Conservation (phyloP, 805 yeast species). For the Brettanomyces sp. region DNA sequence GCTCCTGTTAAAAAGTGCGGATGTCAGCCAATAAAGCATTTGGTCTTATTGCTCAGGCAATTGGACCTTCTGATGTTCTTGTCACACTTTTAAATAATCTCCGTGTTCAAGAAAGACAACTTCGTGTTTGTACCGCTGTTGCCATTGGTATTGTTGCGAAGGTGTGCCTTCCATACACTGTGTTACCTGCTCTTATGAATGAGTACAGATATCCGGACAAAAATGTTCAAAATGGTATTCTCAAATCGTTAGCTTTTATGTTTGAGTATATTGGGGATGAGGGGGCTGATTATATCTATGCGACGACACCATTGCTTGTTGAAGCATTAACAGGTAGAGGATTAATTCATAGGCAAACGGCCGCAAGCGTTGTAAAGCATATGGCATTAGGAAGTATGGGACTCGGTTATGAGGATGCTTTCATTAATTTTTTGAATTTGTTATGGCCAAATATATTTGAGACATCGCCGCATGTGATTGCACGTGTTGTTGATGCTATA, state of each 20-base stretch:
- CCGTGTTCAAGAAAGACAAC: slow-evolving; percentile 89
- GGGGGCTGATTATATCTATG: slow-evolving; percentile 73
- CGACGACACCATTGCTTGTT: slow-evolving; percentile 69
- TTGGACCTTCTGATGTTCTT: slow-evolving; percentile 93
- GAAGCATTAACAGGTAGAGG: slow-evolving; percentile 89
- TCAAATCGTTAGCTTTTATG: slow-evolving; percentile 83
- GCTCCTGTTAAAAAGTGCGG: slow-evolving; percentile 69
- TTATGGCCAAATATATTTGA: slow-evolving; percentile 86
- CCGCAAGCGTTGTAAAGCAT: slow-evolving; percentile 77
- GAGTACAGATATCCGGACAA: slow-evolving; percentile 88
- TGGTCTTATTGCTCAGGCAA: slow-evolving; percentile 82
- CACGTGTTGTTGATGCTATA: slow-evolving; percentile 69
- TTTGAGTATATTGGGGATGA: slow-evolving; percentile 83
- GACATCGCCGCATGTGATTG: slow-evolving; percentile 91
- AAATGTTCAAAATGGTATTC: slow-evolving; percentile 90
- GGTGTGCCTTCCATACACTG: slow-evolving; percentile 86
- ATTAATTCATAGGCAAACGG: slow-evolving; percentile 90
- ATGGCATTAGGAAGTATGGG: slow-evolving; percentile 76
- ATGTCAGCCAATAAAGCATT: slow-evolving; percentile 83
- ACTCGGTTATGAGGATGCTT: slow-evolving; percentile 67
- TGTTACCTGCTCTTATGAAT: slow-evolving; percentile 89
- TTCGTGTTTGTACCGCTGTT: slow-evolving; percentile 94
- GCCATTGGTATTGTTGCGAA: slow-evolving; percentile 97
- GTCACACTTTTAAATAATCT: slow-evolving; percentile 76
- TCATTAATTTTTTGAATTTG: slow-evolving; percentile 72